Evolutionary conservation across 306 rosid species (phyloP), one percentile per base, ranked within the genome.

Genomic region (Inga leiocalycina): DNA sequence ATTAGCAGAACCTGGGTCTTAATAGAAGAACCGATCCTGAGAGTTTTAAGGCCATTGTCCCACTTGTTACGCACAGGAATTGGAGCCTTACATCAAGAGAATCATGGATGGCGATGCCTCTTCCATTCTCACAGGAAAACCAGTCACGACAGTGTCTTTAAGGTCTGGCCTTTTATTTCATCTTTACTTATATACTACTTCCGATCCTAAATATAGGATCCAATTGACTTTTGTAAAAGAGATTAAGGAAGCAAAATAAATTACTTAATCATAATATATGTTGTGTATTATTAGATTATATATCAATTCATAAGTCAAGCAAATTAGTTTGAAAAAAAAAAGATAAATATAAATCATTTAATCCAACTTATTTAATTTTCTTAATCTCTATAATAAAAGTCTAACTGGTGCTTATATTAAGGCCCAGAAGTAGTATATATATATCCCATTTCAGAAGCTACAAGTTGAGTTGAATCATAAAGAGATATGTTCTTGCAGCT

Each of bases 1-100:
- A 97, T 79, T 91, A 92, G 85, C 90, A 77, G 82, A 82, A 16
- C 56, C 79, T 86, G 67, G 98, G 93, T 61, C 87, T 97, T 0
- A 82, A 88, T 83, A 97, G 97, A 37, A 92, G 91, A 83, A 91
- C 95, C 22, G 97, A 97, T 41, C 91, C 92, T 57, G 92, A 92
- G 75, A 92, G 93, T 81, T 97, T 86, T 90, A 94, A 88, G 92
- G 85, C 90, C 27, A 80, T 83, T 89, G 92, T 97, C 49, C 99
- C 99, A 0, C 80, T 97, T 19, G 95, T 86, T 46, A 86, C 92
- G 46, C 97, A 97, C 83, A 61, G 19, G 97, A 92, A 2, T 76
- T 97, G 87, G 95, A 94, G 41, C 87, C 94, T 46, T 90, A 86
- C 75, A 92, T 94, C 82, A 84, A 56, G 71, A 92, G 94, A 87